Evolutionary conservation across 2,329 filamentous ascomycete genomes (phyloP).

Genomic region (Aspergillus luchuensis): DNA sequence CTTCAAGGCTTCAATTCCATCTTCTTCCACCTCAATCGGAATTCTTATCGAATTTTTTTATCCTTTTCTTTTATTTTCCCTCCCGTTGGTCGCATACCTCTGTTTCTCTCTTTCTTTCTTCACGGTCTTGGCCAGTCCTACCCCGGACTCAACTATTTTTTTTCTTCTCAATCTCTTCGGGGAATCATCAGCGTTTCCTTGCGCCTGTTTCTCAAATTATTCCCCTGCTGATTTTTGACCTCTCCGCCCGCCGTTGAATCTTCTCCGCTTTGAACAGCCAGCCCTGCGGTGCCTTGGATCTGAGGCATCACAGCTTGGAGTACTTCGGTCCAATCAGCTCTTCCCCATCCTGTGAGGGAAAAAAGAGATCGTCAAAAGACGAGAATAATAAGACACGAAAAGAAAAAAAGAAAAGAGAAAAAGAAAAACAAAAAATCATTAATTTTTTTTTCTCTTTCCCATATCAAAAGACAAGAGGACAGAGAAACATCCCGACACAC

Average conservation of each 20-base stretch:
- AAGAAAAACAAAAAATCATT: background rate
- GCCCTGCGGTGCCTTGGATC: conserved; percentile 23
- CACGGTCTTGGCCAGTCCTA: background rate
- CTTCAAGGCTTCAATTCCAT: conserved; percentile 2
- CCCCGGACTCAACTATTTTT: background rate
- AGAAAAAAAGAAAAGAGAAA: conserved; percentile 6
- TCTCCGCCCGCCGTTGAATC: conserved; percentile 28
- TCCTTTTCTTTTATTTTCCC: background rate
- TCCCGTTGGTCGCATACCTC: background rate
- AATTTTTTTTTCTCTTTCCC: no score
- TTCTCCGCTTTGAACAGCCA: conserved; percentile 24
- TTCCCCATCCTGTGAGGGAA: background rate
- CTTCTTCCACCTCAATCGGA: background rate
- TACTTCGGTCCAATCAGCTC: background rate
- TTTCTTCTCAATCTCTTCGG: conserved; percentile 9
- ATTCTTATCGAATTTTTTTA: background rate
- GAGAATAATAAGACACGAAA: background rate
- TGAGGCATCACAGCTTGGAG: conserved; percentile 9
- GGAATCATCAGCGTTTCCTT: conserved; percentile 7
- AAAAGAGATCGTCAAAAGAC: conserved; percentile 6
- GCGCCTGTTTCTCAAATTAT: conserved; percentile 5
- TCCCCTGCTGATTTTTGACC: conserved; percentile 12
- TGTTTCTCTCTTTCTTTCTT: background rate
- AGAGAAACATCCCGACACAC: conserved; percentile 10
- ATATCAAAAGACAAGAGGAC: conserved; percentile 2